Conservation (phyloP, 768 basidiomycete species). For the Russula dissimulans region DNA sequence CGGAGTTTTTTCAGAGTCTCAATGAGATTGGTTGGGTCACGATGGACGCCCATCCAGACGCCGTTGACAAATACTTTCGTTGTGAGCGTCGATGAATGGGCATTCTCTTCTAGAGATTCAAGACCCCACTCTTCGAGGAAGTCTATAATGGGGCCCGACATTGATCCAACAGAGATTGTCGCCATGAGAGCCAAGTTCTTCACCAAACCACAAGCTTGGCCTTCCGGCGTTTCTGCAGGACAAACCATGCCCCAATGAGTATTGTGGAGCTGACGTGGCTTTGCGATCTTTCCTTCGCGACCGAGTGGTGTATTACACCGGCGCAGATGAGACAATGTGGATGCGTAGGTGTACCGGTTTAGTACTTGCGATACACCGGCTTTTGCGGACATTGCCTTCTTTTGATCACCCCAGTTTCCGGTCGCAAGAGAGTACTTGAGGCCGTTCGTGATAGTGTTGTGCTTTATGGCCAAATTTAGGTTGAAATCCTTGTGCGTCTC, state of each 20-base stretch:
- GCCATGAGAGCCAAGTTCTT: slow-evolving; percentile 98
- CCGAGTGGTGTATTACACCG: slow-evolving; percentile 97
- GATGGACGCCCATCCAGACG: slow-evolving; percentile 99
- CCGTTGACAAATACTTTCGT: slow-evolving; percentile 99
- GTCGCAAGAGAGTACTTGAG: slow-evolving; percentile 97
- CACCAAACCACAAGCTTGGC: slow-evolving; percentile 97
- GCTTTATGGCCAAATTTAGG: slow-evolving; percentile 84
- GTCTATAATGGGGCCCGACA: slow-evolving; percentile 92
- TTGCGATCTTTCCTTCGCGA: slow-evolving; percentile 97
- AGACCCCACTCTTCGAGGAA: slow-evolving; percentile 99
- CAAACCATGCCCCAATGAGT: slow-evolving; percentile 99
- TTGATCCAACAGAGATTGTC: slow-evolving; percentile 95
- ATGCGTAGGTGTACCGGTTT: slow-evolving; percentile 97
- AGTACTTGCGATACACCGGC: slow-evolving; percentile 98
- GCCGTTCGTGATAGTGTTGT: slow-evolving; percentile 96
- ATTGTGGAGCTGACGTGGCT: slow-evolving; percentile 97
- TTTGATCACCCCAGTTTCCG: slow-evolving; percentile 99
- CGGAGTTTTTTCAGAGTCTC: slow-evolving; percentile 89
- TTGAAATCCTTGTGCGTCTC: slow-evolving; percentile 95
- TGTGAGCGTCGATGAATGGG: slow-evolving; percentile 68
- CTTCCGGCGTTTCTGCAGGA: slow-evolving; percentile 98
- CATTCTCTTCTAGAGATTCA: slow-evolving; percentile 90
- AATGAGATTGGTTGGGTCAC: slow-evolving; percentile 86
- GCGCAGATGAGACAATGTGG: slow-evolving; percentile 94
- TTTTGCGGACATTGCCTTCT: slow-evolving; percentile 96